phyloP scores from a whole-genome alignment of 1,284 basidiomycete genomes.

The Malassezia pachydermatis region DNA sequence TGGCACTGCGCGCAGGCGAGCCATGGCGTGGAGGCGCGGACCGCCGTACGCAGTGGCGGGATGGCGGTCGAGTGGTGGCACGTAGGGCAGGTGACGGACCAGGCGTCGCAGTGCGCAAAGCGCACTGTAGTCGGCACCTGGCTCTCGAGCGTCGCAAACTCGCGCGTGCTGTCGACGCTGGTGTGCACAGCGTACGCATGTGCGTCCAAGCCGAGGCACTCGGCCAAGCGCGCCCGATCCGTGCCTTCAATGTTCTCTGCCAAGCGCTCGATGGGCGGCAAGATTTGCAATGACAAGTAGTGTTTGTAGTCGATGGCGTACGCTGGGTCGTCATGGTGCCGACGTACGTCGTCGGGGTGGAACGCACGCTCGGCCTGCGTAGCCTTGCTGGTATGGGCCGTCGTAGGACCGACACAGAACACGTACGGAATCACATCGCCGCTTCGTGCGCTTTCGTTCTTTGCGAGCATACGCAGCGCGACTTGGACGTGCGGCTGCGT shows the following conservation, averaged over 20 bases:
- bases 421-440: conserved; percentile 95
- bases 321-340: conserved; percentile 38
- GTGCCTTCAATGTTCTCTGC: conserved; percentile 96
- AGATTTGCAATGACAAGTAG: conserved; percentile 80
- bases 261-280: conserved; percentile 86
- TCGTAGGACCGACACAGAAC: conserved; percentile 72
- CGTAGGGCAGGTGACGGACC: conserved; percentile 26
- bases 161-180: conserved; percentile 55
- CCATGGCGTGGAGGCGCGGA: neutral
- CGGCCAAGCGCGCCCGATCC: conserved; percentile 76
- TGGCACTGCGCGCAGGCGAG: conserved; percentile 52
- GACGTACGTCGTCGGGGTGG: conserved; percentile 83
- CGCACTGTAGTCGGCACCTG: conserved; percentile 78
- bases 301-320: conserved; percentile 58
- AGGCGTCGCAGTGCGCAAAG: conserved; percentile 49
- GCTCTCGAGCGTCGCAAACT: conserved; percentile 75
- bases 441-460: conserved; percentile 65
- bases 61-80: conserved; percentile 18
- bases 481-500: conserved; percentile 94
- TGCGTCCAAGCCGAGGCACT: conserved; percentile 88
- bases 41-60: conserved; percentile 22
- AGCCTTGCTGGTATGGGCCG: conserved; percentile 55
- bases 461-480: conserved; percentile 77
- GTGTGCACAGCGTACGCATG: conserved; percentile 57
- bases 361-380: conserved; percentile 81